Evolutionary conservation across 305 asterid species (phyloP).

Genomic region (Fraxinus nigra): DNA sequence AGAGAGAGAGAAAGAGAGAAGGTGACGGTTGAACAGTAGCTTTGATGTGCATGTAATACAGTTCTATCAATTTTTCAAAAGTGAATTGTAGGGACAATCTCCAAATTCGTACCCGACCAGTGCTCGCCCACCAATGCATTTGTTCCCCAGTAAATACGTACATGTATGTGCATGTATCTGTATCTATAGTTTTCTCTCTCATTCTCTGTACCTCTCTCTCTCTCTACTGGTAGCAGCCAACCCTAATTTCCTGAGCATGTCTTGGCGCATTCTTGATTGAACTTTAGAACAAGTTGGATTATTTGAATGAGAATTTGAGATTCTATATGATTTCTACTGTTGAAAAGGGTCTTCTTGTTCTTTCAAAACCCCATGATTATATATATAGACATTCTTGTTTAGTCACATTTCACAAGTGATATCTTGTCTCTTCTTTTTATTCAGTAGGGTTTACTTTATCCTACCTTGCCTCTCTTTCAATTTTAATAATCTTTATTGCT

Average conservation of each 20-base stretch:
- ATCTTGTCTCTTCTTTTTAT: slow-evolving; percentile 50
- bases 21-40: not conserved
- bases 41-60: slow-evolving; percentile 14
- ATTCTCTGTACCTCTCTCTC: slow-evolving; percentile 3
- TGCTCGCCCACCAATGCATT: slow-evolving; percentile 58
- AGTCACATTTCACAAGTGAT: slow-evolving; percentile 38
- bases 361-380: slow-evolving; percentile 17
- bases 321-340: slow-evolving; percentile 20
- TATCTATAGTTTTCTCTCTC: not conserved
- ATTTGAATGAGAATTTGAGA: not conserved
- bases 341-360: slow-evolving; percentile 14
- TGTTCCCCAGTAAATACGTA: slow-evolving; percentile 35
- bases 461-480: not conserved
- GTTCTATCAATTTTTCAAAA: slow-evolving; percentile 5
- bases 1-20: not conserved
- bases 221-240: slow-evolving; percentile 27
- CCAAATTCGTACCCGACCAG: slow-evolving; percentile 43
- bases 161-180: not conserved
- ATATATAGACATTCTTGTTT: slow-evolving; percentile 22
- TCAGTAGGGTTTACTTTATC: slow-evolving; percentile 39
- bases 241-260: slow-evolving; percentile 77
- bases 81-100: not conserved
- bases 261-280: slow-evolving; percentile 32
- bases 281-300: not conserved
- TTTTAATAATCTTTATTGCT: not conserved